phyloP scores from a whole-genome alignment of 2,329 filamentous ascomycete genomes.

The Pseudonectria buxi region DNA sequence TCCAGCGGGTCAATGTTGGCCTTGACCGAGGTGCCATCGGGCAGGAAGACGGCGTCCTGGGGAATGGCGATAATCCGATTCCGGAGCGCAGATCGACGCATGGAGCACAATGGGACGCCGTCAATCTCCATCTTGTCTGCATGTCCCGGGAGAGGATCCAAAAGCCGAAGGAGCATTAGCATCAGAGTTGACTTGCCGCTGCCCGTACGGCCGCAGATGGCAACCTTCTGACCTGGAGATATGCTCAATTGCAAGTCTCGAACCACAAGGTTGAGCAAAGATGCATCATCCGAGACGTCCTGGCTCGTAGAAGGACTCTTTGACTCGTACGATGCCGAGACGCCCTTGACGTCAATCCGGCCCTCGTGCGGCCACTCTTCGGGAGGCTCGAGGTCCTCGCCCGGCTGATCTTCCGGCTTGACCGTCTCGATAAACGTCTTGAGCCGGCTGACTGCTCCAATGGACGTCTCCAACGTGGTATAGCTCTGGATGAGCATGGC shows the following conservation, averaged over 20 bases:
- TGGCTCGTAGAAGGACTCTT: neutral
- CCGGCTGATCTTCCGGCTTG: slow-evolving; percentile 16
- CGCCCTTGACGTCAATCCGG: slow-evolving; percentile 21
- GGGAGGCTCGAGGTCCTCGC: slow-evolving; percentile 12
- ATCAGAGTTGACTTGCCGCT: slow-evolving; percentile 40
- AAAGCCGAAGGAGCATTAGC: slow-evolving; percentile 32
- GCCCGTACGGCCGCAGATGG: slow-evolving; percentile 31
- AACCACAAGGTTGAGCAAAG: slow-evolving; percentile 17
- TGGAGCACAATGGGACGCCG: slow-evolving; percentile 24
- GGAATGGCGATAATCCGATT: slow-evolving; percentile 44
- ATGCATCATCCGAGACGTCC: neutral
- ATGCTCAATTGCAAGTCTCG: slow-evolving; percentile 23
- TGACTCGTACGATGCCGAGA: slow-evolving; percentile 28
- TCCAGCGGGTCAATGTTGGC: slow-evolving; percentile 37
- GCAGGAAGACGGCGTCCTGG: slow-evolving; percentile 48
- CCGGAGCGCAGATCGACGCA: slow-evolving; percentile 38
- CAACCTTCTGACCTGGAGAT: slow-evolving; percentile 26
- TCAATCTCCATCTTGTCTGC: slow-evolving; percentile 36
- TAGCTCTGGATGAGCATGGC: slow-evolving; percentile 14
- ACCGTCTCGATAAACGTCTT: slow-evolving; percentile 19
- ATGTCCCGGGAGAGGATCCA: slow-evolving; percentile 29
- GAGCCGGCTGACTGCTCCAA: slow-evolving; percentile 16
- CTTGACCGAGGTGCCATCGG: slow-evolving; percentile 33
- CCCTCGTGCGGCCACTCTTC: slow-evolving; percentile 27
- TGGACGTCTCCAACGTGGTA: slow-evolving; percentile 16